Evolutionary conservation across 352 stramenopile genomes (phyloP).

Genomic region (Aphanomyces euteiches): DNA sequence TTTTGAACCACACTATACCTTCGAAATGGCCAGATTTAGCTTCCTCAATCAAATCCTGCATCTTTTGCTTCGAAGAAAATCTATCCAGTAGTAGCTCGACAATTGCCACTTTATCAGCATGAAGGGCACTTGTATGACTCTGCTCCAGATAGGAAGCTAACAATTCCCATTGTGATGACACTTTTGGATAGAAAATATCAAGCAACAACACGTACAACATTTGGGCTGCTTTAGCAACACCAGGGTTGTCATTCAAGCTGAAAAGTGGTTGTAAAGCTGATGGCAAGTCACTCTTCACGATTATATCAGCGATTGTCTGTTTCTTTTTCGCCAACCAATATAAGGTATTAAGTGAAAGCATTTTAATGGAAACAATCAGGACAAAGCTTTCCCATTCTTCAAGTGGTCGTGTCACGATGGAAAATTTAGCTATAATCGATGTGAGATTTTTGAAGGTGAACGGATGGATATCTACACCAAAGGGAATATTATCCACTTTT

Average conservation of each 20-base stretch:
- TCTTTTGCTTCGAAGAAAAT: slow-evolving; percentile 5
- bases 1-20: slow-evolving; percentile 1
- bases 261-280: neutral
- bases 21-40: neutral
- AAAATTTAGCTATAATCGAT: slow-evolving; percentile 37
- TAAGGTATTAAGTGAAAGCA: slow-evolving; percentile 24
- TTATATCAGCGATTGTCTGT: slow-evolving; percentile 26
- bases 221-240: slow-evolving; percentile 1
- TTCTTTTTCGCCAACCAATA: slow-evolving; percentile 29
- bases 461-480: slow-evolving; percentile 43
- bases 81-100: neutral
- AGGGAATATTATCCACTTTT: slow-evolving; percentile 33
- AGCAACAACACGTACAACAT: slow-evolving; percentile 10
- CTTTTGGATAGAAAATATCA: slow-evolving; percentile 17
- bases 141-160: slow-evolving; percentile 2
- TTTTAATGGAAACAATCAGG: neutral
- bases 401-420: slow-evolving; percentile 32
- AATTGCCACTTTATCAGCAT: neutral
- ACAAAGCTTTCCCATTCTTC: slow-evolving; percentile 36
- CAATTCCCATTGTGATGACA: slow-evolving; percentile 17
- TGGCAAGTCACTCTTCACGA: slow-evolving; percentile 7
- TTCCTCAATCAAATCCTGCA: slow-evolving; percentile 10
- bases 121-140: neutral
- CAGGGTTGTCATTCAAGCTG: neutral
- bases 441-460: slow-evolving; percentile 42